phyloP scores from a whole-genome alignment of 192 early-diverging fungal genomes.

The Backusella tuberculispora region DNA sequence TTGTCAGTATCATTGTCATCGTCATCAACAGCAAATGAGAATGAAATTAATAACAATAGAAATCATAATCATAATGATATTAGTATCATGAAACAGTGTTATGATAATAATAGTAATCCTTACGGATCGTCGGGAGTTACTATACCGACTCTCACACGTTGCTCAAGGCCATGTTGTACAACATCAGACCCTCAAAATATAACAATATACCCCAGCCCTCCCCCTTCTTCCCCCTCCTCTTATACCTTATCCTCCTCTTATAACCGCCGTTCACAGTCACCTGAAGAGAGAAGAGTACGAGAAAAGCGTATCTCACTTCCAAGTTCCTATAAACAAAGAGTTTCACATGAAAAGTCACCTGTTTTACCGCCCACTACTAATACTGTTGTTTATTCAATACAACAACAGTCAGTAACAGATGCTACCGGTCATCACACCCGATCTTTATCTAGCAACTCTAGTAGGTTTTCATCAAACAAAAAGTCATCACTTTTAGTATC shows the following conservation, averaged over 20 bases:
- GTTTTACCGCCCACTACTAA: background rate
- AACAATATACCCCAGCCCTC: background rate
- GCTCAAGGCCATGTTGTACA: background rate
- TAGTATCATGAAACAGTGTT: background rate
- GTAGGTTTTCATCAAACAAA: background rate
- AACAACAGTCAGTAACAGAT: background rate
- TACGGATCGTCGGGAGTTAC: background rate
- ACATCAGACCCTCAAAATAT: background rate
- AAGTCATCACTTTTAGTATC: background rate
- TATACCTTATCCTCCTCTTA: background rate
- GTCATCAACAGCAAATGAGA: background rate
- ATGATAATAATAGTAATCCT: background rate
- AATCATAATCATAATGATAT: too few species aligned
- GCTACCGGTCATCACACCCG: background rate
- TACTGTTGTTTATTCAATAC: background rate
- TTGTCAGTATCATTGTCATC: background rate
- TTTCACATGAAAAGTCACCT: conserved; percentile 3
- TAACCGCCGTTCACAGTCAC: background rate
- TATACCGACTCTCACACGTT: background rate
- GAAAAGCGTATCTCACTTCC: background rate
- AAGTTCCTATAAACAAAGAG: background rate
- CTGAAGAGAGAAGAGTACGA: background rate
- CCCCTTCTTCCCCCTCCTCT: background rate
- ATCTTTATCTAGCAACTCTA: background rate
- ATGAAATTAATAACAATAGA: background rate